Percentiles rank a stretch among this genome's conserved stretches.
phyloP scores from a whole-genome alignment of 2,329 filamentous ascomycete genomes.

The Lecanicillium sp. region DNA sequence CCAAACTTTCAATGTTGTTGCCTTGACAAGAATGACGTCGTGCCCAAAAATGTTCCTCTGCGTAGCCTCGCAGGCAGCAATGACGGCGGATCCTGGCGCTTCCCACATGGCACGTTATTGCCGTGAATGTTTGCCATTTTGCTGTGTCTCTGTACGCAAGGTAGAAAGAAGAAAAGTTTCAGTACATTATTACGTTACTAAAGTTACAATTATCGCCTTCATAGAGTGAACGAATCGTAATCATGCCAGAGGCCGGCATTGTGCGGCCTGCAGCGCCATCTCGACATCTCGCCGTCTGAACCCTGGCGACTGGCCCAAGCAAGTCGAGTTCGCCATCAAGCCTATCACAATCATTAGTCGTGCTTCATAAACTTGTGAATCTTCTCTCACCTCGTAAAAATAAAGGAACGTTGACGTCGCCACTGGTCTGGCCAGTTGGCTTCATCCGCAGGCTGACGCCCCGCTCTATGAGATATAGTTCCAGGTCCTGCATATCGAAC shows the following conservation, averaged over 20 bases:
- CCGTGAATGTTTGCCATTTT: too few relatives aligned
- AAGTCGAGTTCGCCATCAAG: conserved; percentile 13
- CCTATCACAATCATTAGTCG: not conserved
- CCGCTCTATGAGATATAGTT: conserved; percentile 14
- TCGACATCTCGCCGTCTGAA: conserved; percentile 16
- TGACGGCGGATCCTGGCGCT: too few relatives aligned
- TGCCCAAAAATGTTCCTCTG: too few relatives aligned
- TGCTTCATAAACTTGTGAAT: too few relatives aligned
- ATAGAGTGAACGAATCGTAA: not conserved
- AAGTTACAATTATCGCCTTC: not conserved
- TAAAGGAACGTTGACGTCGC: conserved; percentile 6
- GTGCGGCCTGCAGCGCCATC: conserved; percentile 6
- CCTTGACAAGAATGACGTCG: too few relatives aligned
- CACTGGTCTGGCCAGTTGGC: not conserved
- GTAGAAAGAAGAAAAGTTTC: not conserved
- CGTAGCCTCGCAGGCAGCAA: too few relatives aligned
- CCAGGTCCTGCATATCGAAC: conserved; percentile 18
- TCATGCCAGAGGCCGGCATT: not conserved
- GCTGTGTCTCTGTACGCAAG: too few relatives aligned
- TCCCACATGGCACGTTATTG: too few relatives aligned
- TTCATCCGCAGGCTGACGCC: conserved; percentile 7
- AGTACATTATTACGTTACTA: conserved; percentile 3
- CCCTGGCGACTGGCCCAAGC: conserved; percentile 15
- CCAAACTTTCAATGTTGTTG: too few relatives aligned
- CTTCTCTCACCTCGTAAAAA: conserved; percentile 9